phyloP scores from a whole-genome alignment of 2,329 filamentous ascomycete genomes.

The Beauveria scarabaeidicola region DNA sequence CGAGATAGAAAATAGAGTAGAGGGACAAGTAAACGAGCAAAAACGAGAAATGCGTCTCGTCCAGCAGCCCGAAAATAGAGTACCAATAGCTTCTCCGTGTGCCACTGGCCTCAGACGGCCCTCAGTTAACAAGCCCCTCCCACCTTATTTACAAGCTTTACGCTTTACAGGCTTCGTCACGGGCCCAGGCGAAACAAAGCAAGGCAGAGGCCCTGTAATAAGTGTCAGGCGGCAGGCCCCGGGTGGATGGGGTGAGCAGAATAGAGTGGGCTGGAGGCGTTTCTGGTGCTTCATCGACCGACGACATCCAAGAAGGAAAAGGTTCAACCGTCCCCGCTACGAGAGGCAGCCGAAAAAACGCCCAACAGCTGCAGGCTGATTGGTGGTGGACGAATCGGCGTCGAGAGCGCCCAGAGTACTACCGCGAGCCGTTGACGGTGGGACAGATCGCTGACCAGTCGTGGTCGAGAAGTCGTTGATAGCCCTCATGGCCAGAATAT shows the following conservation, averaged over 20 bases:
- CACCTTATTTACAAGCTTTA: not conserved
- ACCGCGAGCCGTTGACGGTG: not conserved
- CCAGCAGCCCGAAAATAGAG: not conserved
- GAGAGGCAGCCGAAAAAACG: conserved; percentile 9
- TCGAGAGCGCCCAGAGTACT: not conserved
- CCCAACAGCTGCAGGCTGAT: conserved; percentile 7
- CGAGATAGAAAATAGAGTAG: not conserved
- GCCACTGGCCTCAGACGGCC: not conserved
- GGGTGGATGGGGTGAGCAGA: not conserved
- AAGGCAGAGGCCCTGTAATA: conserved; percentile 7
- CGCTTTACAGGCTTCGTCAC: not conserved
- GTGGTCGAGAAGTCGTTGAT: not conserved
- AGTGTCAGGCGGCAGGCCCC: not conserved
- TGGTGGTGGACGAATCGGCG: conserved; percentile 8
- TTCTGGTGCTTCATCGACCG: not conserved
- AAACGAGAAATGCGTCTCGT: not conserved
- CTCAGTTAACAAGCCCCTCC: conserved; percentile 1
- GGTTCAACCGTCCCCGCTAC: not conserved
- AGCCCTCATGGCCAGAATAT: not conserved
- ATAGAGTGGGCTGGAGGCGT: not conserved
- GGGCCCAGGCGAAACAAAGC: not conserved
- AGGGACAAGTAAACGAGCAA: not conserved
- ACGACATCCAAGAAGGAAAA: not conserved
- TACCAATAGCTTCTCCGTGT: not conserved
- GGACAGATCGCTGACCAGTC: conserved; percentile 1